Evolutionary conservation across 306 rosid genomes (phyloP), one percentile per base, ranked within the genome.

Genomic region (Carpinus viminea): DNA sequence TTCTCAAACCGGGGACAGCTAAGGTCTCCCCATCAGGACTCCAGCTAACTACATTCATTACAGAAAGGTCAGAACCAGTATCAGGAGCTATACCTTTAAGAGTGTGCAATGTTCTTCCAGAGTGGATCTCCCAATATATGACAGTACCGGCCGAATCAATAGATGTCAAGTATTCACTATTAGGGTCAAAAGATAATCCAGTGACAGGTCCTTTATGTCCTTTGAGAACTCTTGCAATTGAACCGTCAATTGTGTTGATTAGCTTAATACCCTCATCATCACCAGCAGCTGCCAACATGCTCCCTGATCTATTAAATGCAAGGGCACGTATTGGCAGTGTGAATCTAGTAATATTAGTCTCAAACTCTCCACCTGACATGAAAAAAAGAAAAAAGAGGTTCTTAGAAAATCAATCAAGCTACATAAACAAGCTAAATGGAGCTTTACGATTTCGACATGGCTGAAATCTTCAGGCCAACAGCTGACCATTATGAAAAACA

Each of bases 251-350:
- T 31, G 99, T 95, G 71, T 91, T 95, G 43, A 95, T 87, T 57
- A 95, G 99, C 72, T 95, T 95, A 83, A 95, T 90, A 26, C 99
- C 97, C 61, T 93, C 98, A 59, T 95, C 99, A 72, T 95, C 99
- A 46, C 99, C 99, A 48, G 98, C 98, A 0, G 99, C 98, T 11
- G 97, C 98, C 78, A 95, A 84, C 83, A 91, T 84, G 60, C 98
- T 93, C 64, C 98, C 98, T 15, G 96, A 91, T 78, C 88, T 90
- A 82, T 95, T 95, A 73, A 95, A 95, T 4, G 94, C 92, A 38
- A 95, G 86, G 31, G 87, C 81, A 5, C 98, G 97, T 74, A 93
- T 87, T 53, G 99, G 99, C 82, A 95, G 86, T n/a, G 96, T 93
- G 75, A 95, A 95, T 81, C 99, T 82, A 10, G 99, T 93, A 16